Conservation (phyloP, 768 basidiomycete species). For the Leccinum broughii region DNA sequence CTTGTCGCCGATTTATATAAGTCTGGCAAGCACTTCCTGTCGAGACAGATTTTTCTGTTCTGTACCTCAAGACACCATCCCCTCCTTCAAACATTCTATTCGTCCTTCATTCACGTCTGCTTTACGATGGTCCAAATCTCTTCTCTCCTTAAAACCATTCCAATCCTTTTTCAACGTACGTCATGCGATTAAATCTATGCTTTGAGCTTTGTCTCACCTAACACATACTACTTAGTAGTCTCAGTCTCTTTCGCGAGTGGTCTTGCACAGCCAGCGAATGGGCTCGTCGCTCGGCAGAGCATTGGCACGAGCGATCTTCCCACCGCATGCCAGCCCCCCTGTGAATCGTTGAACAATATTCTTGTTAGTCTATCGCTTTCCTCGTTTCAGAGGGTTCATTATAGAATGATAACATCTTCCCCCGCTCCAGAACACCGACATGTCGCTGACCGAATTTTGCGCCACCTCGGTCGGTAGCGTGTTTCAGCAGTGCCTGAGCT, state of each 20-base stretch:
- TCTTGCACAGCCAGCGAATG: conserved; percentile 2
- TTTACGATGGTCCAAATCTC: conserved; percentile 24
- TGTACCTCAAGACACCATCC: conserved; percentile 4
- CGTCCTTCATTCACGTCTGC: not conserved
- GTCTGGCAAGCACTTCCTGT: not conserved
- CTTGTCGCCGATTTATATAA: not conserved
- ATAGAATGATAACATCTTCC: not conserved
- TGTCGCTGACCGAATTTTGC: conserved; percentile 15
- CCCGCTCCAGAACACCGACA: conserved; percentile 11
- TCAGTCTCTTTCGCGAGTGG: not conserved
- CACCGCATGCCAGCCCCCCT: conserved; percentile 21
- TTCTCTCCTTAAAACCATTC: conserved; percentile 16
- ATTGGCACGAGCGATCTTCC: conserved; percentile 13
- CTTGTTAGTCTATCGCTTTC: conserved; percentile 11
- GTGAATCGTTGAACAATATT: conserved; percentile 21
- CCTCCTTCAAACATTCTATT: not conserved
- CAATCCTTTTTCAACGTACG: conserved; percentile 17
- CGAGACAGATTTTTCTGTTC: not conserved
- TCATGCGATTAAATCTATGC: not conserved
- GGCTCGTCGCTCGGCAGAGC: conserved; percentile 25
- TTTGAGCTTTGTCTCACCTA: not conserved
- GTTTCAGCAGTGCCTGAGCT: conserved; percentile 22
- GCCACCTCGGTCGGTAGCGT: conserved; percentile 8
- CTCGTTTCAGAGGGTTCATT: not conserved
- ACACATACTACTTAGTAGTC: not conserved